phyloP scores from a whole-genome alignment of 2,329 filamentous ascomycete species.

The Ascochyta fabae region DNA sequence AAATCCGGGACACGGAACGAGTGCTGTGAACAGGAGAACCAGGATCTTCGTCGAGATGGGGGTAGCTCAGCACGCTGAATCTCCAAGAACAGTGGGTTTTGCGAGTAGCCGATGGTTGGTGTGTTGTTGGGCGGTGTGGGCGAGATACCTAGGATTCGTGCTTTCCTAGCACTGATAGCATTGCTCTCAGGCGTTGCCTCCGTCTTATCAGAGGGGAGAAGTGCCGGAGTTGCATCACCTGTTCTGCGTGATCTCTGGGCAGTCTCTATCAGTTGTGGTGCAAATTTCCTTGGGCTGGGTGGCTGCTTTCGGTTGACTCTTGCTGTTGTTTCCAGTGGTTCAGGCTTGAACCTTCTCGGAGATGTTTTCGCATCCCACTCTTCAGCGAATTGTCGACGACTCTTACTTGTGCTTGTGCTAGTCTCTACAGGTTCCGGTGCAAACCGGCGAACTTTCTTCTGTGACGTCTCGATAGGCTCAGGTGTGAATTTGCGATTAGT shows the following conservation, averaged over 20 bases:
- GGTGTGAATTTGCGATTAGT: constrained; percentile 59
- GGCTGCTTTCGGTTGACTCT: constrained; percentile 32
- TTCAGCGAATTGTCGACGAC: constrained; percentile 36
- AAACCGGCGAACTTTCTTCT: constrained; percentile 52
- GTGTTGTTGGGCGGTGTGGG: constrained; percentile 55
- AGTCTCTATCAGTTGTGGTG: constrained; percentile 82
- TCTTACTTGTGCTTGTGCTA: constrained; percentile 28
- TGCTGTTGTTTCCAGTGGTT: constrained; percentile 38
- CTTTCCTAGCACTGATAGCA: constrained; percentile 31
- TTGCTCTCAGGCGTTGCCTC: constrained; percentile 66
- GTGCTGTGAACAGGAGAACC: constrained; percentile 53
- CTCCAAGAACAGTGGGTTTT: constrained; percentile 46
- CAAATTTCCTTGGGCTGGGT: constrained; percentile 61
- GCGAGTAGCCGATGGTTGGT: constrained; percentile 37
- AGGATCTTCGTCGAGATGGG: constrained; percentile 40
- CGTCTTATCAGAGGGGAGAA: constrained; percentile 72
- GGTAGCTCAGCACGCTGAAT: constrained; percentile 45
- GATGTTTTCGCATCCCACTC: constrained; percentile 35
- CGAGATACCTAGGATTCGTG: constrained; percentile 53
- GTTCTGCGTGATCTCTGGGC: constrained; percentile 73
- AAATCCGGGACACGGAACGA: constrained; percentile 68
- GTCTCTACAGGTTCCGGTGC: constrained; percentile 39
- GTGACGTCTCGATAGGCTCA: constrained; percentile 46
- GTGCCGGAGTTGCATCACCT: constrained; percentile 68
- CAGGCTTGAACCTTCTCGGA: constrained; percentile 36